These are phyloP conservation scores for Trichodelitschia bisporula DNA, from an alignment of 495 filamentous ascomycete species.

Conservation along the genomic window DNA sequence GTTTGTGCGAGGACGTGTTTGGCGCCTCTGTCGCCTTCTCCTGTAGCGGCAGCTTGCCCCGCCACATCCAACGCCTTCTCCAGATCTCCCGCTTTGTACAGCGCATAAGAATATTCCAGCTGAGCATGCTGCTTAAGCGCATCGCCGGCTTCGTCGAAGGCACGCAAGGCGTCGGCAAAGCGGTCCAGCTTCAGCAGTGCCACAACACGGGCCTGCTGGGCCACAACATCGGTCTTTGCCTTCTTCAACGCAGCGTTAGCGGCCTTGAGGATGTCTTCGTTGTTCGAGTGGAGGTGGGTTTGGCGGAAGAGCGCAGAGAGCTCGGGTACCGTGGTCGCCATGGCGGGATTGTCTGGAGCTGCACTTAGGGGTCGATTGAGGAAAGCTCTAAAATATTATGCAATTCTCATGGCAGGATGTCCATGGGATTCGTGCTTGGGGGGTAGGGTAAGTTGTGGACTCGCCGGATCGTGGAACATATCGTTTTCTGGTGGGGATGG, in stretches of 20 bases:
- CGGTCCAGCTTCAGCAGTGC: conserved; percentile 85
- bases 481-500: too few species aligned
- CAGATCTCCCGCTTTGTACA: conserved; percentile 69
- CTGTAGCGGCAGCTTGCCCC: conserved; percentile 16
- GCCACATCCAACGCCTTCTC: conserved; percentile 39
- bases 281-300: too few species aligned
- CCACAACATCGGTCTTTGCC: conserved; percentile 34
- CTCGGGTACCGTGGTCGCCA: too few species aligned
- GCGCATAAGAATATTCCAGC: conserved; percentile 70
- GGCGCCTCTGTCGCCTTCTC: conserved; percentile 26
- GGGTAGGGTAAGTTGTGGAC: too few species aligned
- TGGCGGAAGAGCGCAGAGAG: too few species aligned
- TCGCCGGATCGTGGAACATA: too few species aligned
- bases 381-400: too few species aligned
- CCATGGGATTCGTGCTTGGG: too few species aligned
- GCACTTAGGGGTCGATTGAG: too few species aligned
- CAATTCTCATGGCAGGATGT: too few species aligned
- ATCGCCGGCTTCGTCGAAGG: conserved; percentile 46
- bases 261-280: conserved; percentile 44
- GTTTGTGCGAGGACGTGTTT: conserved; percentile 77
- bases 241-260: conserved; percentile 43
- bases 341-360: too few species aligned
- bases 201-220: conserved; percentile 56
- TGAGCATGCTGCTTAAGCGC: conserved; percentile 36
- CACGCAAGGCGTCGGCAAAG: conserved; percentile 65